A percentile compares a stretch with the other conserved stretches of the same genome.
Evolutionary conservation across 805 yeast species (phyloP).

Genomic region (Sugiyamaella chiloensis): DNA sequence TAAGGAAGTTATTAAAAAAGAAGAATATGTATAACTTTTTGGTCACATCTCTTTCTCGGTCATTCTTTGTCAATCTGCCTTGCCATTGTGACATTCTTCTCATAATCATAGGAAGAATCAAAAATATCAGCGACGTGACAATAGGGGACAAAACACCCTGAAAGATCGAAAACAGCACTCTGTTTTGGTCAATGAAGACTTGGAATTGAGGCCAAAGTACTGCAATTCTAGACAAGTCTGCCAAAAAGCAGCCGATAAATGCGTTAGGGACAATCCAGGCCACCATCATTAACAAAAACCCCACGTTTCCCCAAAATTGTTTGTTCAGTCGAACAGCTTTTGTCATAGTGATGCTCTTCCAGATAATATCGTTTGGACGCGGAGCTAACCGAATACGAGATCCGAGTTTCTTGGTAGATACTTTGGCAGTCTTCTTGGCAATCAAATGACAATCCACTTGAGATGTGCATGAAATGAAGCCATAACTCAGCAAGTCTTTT

Average conservation of each 20-base stretch:
- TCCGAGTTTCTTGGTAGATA: slow-evolving; percentile 8
- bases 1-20: slow-evolving; percentile 37
- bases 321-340: slow-evolving; percentile 30
- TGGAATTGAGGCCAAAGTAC: slow-evolving; percentile 36
- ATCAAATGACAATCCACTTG: slow-evolving; percentile 26
- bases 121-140: slow-evolving; percentile 34
- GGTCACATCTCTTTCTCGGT: slow-evolving; percentile 37
- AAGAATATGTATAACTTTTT: slow-evolving; percentile 37
- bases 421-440: slow-evolving; percentile 6
- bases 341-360: slow-evolving; percentile 34
- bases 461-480: slow-evolving; percentile 26
- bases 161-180: slow-evolving; percentile 32
- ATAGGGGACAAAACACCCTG: slow-evolving; percentile 40
- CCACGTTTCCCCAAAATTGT: slow-evolving; percentile 33
- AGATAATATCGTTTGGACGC: slow-evolving; percentile 35
- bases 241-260: slow-evolving; percentile 38
- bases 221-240: slow-evolving; percentile 37
- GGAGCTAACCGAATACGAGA: slow-evolving; percentile 32
- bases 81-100: slow-evolving; percentile 37
- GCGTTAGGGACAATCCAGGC: slow-evolving; percentile 41
- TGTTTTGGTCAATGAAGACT: slow-evolving; percentile 26
- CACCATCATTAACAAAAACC: slow-evolving; percentile 30
- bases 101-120: slow-evolving; percentile 35
- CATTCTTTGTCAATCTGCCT: slow-evolving; percentile 36
- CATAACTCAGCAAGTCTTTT: slow-evolving; percentile 19